Percentiles rank a stretch among this genome's conserved stretches.
Conservation (phyloP, 768 basidiomycete species). For the Amanita muscaria region DNA sequence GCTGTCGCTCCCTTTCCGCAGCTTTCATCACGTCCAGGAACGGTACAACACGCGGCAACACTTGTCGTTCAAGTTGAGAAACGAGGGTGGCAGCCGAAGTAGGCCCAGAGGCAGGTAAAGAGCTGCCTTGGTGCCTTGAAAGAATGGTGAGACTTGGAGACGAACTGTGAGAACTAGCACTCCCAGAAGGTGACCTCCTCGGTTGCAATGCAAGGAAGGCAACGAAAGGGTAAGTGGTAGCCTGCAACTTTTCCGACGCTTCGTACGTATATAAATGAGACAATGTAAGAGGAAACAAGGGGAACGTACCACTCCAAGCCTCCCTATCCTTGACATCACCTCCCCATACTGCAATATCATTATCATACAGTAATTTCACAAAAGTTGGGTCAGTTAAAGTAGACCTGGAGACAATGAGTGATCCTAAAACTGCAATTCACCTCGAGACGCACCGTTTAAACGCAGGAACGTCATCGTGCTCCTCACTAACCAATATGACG, state of each 20-base stretch:
- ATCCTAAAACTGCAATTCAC: not conserved
- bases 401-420: constrained; percentile 30
- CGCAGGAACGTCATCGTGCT: constrained; percentile 82
- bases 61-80: constrained; percentile 56
- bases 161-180: constrained; percentile 23
- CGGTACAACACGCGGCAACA: constrained; percentile 75
- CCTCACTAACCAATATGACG: constrained; percentile 75
- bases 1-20: constrained; percentile 38
- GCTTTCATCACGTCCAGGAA: constrained; percentile 59
- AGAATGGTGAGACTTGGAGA: constrained; percentile 66
- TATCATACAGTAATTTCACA: constrained; percentile 58
- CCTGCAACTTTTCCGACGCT: constrained; percentile 66
- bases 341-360: constrained; percentile 83
- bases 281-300: constrained; percentile 5
- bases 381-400: constrained; percentile 72
- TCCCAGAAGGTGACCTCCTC: constrained; percentile 35
- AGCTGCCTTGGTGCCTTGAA: constrained; percentile 74
- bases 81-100: constrained; percentile 60
- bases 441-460: constrained; percentile 68
- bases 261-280: not conserved
- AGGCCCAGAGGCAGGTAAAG: constrained; percentile 30
- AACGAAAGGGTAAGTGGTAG: constrained; percentile 88
- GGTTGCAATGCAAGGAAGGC: constrained; percentile 88
- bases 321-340: constrained; percentile 82
- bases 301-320: constrained; percentile 55